Evolutionary conservation across 768 basidiomycete species (phyloP).

Genomic region (Tubosaeta sp.): DNA sequence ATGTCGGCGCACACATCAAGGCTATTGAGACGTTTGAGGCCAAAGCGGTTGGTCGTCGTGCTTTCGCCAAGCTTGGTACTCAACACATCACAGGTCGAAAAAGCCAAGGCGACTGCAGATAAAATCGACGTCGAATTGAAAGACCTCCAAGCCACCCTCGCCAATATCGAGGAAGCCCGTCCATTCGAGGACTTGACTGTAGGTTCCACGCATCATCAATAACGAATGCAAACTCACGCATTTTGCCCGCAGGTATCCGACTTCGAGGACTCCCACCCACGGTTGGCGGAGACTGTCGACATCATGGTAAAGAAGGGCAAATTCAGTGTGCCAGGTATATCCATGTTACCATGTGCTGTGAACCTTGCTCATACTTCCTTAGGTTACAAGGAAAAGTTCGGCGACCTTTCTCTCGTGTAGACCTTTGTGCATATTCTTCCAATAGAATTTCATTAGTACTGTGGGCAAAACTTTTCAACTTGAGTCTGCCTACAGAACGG

Average conservation of each 20-base stretch:
- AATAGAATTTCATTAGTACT: constrained; percentile 21
- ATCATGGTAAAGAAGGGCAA: constrained; percentile 97
- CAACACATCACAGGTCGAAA: constrained; percentile 56
- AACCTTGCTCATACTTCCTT: constrained; percentile 6
- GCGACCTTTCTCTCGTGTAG: constrained; percentile 90
- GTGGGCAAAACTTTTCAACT: too few relatives aligned
- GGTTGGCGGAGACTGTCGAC: constrained; percentile 86
- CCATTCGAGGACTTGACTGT: constrained; percentile 97
- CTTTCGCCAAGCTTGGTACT: not conserved
- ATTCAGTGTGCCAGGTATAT: constrained; percentile 91
- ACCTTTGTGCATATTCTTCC: constrained; percentile 20
- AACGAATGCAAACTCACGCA: not conserved
- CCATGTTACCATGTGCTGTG: not conserved
- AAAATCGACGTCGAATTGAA: constrained; percentile 91
- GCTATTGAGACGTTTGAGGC: constrained; percentile 95
- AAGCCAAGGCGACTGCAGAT: constrained; percentile 82
- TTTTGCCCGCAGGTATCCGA: constrained; percentile 66
- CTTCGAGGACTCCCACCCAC: constrained; percentile 88
- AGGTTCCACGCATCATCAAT: constrained; percentile 27
- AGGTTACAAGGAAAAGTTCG: constrained; percentile 96
- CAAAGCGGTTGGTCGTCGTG: constrained; percentile 71
- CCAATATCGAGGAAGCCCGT: constrained; percentile 96
- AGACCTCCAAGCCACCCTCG: constrained; percentile 87
- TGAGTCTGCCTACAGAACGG: too few relatives aligned
- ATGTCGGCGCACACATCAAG: constrained; percentile 83